phyloP scores from a whole-genome alignment of 1,284 basidiomycete genomes.

The Naganishia sp. region DNA sequence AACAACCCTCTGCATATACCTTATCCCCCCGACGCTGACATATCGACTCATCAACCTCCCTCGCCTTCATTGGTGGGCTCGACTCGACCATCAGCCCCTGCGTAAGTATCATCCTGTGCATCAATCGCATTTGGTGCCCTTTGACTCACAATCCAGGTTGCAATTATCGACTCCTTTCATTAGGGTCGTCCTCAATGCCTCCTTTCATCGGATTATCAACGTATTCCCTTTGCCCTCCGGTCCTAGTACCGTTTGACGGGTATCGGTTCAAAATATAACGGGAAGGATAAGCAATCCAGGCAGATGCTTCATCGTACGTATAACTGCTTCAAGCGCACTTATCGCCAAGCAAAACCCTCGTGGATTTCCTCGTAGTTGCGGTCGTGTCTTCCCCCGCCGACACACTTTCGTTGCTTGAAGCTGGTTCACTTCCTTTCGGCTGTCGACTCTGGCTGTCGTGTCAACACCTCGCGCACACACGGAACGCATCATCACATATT shows the following conservation, averaged over 20 bases:
- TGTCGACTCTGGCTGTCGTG: constrained; percentile 1
- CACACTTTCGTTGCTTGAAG: constrained; percentile 29
- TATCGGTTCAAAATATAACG: not conserved
- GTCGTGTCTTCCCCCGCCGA: constrained; percentile 29
- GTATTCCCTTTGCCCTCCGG: constrained; percentile 25
- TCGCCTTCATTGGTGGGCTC: constrained; percentile 28
- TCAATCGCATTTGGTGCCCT: constrained; percentile 12
- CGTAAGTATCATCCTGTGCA: constrained; percentile 19
- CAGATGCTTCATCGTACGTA: constrained; percentile 26
- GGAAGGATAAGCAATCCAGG: not conserved
- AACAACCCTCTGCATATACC: constrained; percentile 2
- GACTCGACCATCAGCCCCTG: not conserved
- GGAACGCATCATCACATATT: constrained; percentile 9
- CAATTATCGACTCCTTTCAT: constrained; percentile 25
- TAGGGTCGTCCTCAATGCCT: constrained; percentile 23
- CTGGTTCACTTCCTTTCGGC: constrained; percentile 20
- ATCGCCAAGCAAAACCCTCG: constrained; percentile 30
- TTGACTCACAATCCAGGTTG: constrained; percentile 28
- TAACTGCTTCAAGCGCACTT: constrained; percentile 24
- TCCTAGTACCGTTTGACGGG: constrained; percentile 4
- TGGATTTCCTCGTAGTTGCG: constrained; percentile 31
- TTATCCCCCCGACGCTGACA: not conserved
- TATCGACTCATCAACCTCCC: constrained; percentile 5
- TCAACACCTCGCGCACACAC: constrained; percentile 15
- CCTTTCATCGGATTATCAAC: constrained; percentile 16